Evolutionary conservation across 1,284 basidiomycete genomes (phyloP), one percentile per base, ranked within the genome.

Genomic region (Pseudozyma flocculosa): DNA sequence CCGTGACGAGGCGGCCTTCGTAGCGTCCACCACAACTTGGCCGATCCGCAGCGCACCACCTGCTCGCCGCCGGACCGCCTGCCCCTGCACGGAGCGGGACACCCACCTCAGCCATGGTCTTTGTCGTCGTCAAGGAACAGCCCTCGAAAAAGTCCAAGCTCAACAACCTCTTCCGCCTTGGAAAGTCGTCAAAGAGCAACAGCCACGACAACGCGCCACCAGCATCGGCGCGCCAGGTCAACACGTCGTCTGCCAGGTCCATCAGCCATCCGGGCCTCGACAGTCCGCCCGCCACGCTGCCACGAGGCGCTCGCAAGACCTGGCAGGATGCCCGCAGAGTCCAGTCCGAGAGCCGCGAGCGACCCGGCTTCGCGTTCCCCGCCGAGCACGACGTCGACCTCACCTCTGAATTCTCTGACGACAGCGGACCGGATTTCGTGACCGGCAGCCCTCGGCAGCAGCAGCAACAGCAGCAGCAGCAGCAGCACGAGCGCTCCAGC

Each of bases 161-260:
- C 18, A 59, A 55, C 11, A 29, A n/a, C n/a, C 55, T 63, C 45
- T 63, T 63, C 19, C 61, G 61, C n/a, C 40, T 63, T 15, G 49
- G 30, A 37, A 63, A 63, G 45, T 32, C 54, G 4, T 29, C 26
- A 29, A 29, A 29, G 26, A 48, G 48, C 18, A 30, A 29, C 4
- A 49, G 50, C 14, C 41, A 32, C 14, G 11, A 4, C 24, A 32
- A 10, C 17, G 11, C 26, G 3, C 29, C 23, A 10, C 22, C 10
- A 19, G 11, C 41, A 43, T 22, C 41, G 24, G n/a, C 23, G 24
- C 41, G 19, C 19, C 38, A 40, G 10, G 32, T 10, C 17, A 7
- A 7, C 36, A 14, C 15, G 5, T 17, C 36, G 5, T n/a, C 17
- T n/a, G 15, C 40, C 23, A 18, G 21, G 14, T 18, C 17, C 11